Evolutionary conservation across 345 rosid genomes (phyloP), one percentile per base, ranked within the genome.

Genomic region (Ricinus communis): DNA sequence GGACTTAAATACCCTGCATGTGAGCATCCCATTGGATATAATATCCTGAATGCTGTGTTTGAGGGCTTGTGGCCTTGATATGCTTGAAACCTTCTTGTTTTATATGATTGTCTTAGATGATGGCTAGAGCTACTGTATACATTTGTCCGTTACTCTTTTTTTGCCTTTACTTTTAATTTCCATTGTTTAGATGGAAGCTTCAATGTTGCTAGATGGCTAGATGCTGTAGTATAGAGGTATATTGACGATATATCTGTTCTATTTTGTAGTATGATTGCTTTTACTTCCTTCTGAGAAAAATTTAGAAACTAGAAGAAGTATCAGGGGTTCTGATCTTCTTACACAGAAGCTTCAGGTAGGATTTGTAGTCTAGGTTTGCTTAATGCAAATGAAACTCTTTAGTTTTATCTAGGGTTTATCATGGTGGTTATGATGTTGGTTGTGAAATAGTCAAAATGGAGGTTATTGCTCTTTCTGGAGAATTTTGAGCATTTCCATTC

Each of bases 1-100:
- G 63, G 69, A 57, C 69, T 69, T 18, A 59, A 60, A 50, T 55
- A 74, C 62, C 78, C 78, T 46, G 69, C 81, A 12, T 38, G 53
- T 53, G 71, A 68, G 43, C 59, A 74, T 74, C 66, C 30, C 50
- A 54, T 49, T 77, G 79, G 65, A 60, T 67, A 33, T 72, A 55
- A 36, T 65, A n/a, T 50, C 57, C 56, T 72, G 63, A 56, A 56
- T 24, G 56, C 25, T 45, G 21, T 27, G 22, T 38, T 27, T 53
- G 63, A n/a, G 54, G 1, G 54, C 69, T 73, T 56, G 65, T 64
- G 56, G 21, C 33, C 28, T 53, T 55, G 58, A 65, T 45, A 66
- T 47, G 57, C 59, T 30, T 65, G 38, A 36, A 56, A 73, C 65
- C 54, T 30, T 73, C 27, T 57, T 55, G 30, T 59, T 10, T 36